These are phyloP conservation scores for Starmerella geochares DNA, from an alignment of 805 yeast genomes.

Conservation along the genomic window DNA sequence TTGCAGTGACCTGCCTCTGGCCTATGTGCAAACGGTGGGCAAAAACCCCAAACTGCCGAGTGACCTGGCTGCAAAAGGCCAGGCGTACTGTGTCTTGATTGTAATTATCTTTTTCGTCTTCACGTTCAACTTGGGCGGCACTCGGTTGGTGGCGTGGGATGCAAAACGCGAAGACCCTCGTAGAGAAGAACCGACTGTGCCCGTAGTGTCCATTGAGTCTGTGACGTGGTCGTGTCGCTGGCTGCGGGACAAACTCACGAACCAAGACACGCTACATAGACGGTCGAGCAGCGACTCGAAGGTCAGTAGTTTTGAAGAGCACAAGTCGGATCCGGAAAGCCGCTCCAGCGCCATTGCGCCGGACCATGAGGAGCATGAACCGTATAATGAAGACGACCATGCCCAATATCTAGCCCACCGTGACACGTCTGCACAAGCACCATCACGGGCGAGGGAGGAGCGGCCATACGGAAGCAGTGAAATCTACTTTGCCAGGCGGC, in stretches of 20 bases:
- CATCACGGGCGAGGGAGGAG: conserved; percentile 9
- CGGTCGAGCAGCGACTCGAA: background rate
- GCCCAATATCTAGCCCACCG: background rate
- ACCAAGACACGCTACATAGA: background rate
- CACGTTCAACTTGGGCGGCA: conserved; percentile 69
- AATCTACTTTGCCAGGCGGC: conserved; percentile 12
- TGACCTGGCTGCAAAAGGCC: conserved; percentile 60
- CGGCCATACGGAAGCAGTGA: conserved; percentile 19
- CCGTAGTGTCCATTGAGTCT: conserved; percentile 17
- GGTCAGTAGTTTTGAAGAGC: background rate
- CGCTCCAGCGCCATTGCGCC: background rate
- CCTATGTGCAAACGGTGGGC: conserved; percentile 57
- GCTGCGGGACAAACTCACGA: background rate
- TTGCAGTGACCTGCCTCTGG: conserved; percentile 74
- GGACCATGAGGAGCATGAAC: conserved; percentile 9
- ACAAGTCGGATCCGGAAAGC: conserved; percentile 1
- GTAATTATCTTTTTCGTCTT: conserved; percentile 55
- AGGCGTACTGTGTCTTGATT: conserved; percentile 73
- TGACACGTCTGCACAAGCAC: background rate
- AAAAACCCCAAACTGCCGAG: conserved; percentile 47
- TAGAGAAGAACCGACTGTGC: conserved; percentile 24
- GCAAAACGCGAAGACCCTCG: conserved; percentile 36
- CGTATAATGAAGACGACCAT: conserved; percentile 7
- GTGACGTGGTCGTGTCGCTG: conserved; percentile 10
- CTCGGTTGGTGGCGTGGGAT: conserved; percentile 59